A percentile compares a stretch with the other conserved stretches of the same genome.
Conservation (phyloP, 83 land plant genomes). For the Larix sibirica region DNA sequence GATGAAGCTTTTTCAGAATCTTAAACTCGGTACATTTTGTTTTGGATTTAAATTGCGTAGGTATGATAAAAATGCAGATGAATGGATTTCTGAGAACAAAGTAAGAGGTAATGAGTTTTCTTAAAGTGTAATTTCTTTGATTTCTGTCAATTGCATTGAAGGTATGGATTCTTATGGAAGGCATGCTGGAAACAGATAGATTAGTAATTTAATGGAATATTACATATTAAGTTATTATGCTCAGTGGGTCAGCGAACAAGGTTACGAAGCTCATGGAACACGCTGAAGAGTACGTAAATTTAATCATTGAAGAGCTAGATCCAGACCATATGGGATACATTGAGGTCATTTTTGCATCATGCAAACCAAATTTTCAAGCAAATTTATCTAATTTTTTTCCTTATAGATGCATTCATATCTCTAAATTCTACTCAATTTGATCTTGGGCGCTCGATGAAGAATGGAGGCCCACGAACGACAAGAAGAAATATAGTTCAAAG, state of each 20-base stretch:
- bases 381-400: not conserved
- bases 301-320: slow-evolving; percentile 83
- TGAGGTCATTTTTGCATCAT: slow-evolving; percentile 29
- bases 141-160: not conserved
- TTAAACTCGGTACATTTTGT: not conserved
- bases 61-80: slow-evolving; percentile 93
- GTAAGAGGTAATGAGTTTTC: slow-evolving; percentile 57
- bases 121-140: not conserved
- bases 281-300: slow-evolving; percentile 66
- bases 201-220: not conserved
- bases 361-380: not conserved
- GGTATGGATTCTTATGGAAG: not conserved
- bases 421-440: not conserved
- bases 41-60: slow-evolving; percentile 22
- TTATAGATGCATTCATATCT: not conserved
- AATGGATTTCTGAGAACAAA: slow-evolving; percentile 76
- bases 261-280: slow-evolving; percentile 57
- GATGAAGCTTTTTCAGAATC: not conserved
- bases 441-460: not conserved
- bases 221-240: slow-evolving; percentile 44
- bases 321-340: slow-evolving; percentile 52
- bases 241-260: slow-evolving; percentile 80
- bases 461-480: no score
- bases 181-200: not conserved
- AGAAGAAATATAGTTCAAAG: no score